These are phyloP conservation scores for Mortierella sp. DNA, from an alignment of 371 early-diverging fungal species.

Conservation along the genomic window DNA sequence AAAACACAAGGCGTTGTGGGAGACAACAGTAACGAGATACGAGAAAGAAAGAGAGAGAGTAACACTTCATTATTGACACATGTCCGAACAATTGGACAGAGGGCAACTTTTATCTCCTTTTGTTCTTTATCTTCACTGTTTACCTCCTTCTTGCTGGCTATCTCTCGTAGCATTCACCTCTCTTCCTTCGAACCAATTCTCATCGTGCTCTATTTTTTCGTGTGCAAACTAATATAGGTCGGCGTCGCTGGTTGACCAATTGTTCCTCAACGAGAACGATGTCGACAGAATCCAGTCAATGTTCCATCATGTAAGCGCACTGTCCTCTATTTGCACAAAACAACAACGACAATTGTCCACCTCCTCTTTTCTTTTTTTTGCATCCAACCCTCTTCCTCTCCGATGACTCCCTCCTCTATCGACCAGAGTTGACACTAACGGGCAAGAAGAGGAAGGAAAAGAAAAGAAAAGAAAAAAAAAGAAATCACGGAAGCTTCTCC, in stretches of 20 bases:
- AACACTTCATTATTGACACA: neutral
- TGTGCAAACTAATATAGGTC: conserved; percentile 39
- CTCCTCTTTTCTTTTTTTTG: neutral
- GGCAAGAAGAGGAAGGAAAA: too few species aligned
- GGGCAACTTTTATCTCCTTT: neutral
- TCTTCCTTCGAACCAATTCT: neutral
- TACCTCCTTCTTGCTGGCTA: neutral
- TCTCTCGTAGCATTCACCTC: neutral
- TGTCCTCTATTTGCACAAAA: neutral
- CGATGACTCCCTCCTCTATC: neutral
- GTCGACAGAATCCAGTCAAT: conserved; percentile 45
- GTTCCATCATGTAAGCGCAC: conserved; percentile 45
- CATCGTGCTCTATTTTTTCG: neutral
- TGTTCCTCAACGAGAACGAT: conserved; percentile 48
- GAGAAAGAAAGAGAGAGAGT: neutral
- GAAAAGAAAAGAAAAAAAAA: neutral
- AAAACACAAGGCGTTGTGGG: too few species aligned
- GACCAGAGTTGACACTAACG: neutral
- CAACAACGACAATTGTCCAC: too few species aligned
- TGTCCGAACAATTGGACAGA: neutral
- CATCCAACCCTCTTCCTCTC: neutral
- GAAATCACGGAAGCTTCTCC: neutral
- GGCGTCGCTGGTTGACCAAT: conserved; percentile 48
- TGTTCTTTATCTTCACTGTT: neutral
- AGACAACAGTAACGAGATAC: too few species aligned